Base-by-base conservation (phyloP, 1,284 basidiomycete genomes). In the Cryptococcus sp. region DNA sequence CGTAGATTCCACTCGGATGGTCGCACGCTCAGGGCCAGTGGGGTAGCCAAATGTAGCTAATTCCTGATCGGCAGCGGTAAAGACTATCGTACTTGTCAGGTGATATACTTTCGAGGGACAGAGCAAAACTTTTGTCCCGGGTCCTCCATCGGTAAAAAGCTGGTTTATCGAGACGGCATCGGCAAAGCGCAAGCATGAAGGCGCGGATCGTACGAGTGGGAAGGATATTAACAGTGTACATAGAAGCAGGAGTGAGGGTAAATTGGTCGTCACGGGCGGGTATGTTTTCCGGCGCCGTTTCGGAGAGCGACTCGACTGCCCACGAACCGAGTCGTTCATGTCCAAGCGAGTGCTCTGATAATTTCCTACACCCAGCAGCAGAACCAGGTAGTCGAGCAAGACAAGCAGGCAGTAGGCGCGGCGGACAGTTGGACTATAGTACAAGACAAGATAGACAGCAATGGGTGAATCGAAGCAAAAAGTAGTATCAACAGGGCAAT, bases 41-140 rank as follows among this genome's bases (percentile, higher is more conserved):
- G 78, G 78, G 50, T 77, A 76, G 2, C 78, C 78, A 42, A 64
- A 62, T 2, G 78, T 79, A 18, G 75, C 72, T 22, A 79, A 60
- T 48, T 77, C 76, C 57, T 80, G 79, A 50, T 77, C 73, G 7
- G 72, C 72, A 1, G 73, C 74, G 4, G 75, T 76, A 63, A 78
- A 79, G 51, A 75, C 61, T 59, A 80, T 76, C 1, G 77, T 63
- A 3, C 69, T 67, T 2, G 66, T 65, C 24, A 79, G 60, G 1
- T 62, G 56, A 55, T 78, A 76, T n/a, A 61, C 60, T 11, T 69
- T 65, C 7, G 69, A 65, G 0, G 77, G 77, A 58, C 79, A 80
- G 2, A 80, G 70, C 16, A 65, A 59, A 37, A 80, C 73, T 45
- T 67, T 68, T 11, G 75, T 73, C 5, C 73, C 74, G 0, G 75